Conservation (phyloP, 345 rosid species). For the Boechera retrofracta region DNA sequence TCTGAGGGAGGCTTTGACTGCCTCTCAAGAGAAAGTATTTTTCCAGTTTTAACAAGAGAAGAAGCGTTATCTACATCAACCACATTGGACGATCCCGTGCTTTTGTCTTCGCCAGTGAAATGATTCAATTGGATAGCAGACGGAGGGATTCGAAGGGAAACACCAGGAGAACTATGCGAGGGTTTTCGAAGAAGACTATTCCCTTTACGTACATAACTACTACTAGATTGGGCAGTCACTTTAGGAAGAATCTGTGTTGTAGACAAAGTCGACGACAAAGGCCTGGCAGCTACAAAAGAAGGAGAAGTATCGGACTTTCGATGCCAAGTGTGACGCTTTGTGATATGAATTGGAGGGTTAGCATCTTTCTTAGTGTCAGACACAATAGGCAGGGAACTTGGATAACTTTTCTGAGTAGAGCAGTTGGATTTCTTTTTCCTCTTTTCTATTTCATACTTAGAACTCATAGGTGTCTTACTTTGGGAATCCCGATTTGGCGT, state of each 20-base stretch:
- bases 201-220: slow-evolving; percentile 84
- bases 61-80: slow-evolving; percentile 47
- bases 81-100: slow-evolving; percentile 47
- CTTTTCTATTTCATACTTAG: slow-evolving; percentile 46
- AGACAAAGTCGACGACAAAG: slow-evolving; percentile 49
- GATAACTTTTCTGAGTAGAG: slow-evolving; percentile 52
- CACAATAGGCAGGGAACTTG: slow-evolving; percentile 50
- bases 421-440: slow-evolving; percentile 49
- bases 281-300: slow-evolving; percentile 49
- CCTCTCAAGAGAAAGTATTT: slow-evolving; percentile 54
- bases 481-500: slow-evolving; percentile 46
- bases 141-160: slow-evolving; percentile 50
- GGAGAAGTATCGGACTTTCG: slow-evolving; percentile 53
- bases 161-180: slow-evolving; percentile 48
- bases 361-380: slow-evolving; percentile 53
- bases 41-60: slow-evolving; percentile 48
- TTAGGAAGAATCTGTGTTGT: slow-evolving; percentile 49
- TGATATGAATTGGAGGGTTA: slow-evolving; percentile 51
- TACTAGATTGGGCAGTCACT: slow-evolving; percentile 42
- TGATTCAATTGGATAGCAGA: slow-evolving; percentile 53
- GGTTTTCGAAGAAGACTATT: slow-evolving; percentile 91
- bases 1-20: slow-evolving; percentile 61
- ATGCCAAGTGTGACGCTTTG: slow-evolving; percentile 80
- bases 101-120: slow-evolving; percentile 52
- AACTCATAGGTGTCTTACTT: slow-evolving; percentile 40